Base-by-base conservation (phyloP, 1,139 yeast species). In the Saccharomycopsis phalli region DNA sequence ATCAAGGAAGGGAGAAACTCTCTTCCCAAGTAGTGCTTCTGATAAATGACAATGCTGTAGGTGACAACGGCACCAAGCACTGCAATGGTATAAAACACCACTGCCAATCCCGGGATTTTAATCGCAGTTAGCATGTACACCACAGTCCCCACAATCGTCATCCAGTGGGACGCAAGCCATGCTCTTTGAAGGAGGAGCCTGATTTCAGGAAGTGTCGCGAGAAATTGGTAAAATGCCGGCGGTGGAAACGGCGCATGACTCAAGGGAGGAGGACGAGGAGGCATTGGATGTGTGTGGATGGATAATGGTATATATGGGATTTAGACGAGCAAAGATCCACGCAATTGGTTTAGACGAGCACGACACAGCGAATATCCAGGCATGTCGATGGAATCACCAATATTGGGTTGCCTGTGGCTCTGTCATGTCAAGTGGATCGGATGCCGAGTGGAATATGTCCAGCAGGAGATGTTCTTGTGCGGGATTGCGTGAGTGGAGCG, bases 31-130 rank as follows among this genome's bases (percentile, higher is more conserved):
- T 25, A 42, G 21, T 42, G 36, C 19, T 18, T 25, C 11, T 32
- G 14, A 26, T 38, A 35, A 4, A 42, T 20, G 5, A 38, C 36
- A n/a, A 29, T 17, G n/a, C 42, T 16, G 29, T 44, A 44, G 3
- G 44, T 37, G 18, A 31, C 18, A 10, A 44, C 37, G 10, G 40
- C 40, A 11, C 39, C 47, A 8, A 44, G 11, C n/a, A 22, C 38
- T 8, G 40, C 47, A 17, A 44, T 13, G 8, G 31, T 34, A 21
- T 44, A 44, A 20, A 31, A 26, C 14, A 44, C 16, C 20, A 32
- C 13, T 3, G 44, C 38, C 16, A 40, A 19, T n/a, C 22, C 35
- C 3, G 45, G 45, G 4, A 31, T 19, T 28, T 34, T 38, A 6
- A 41, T 22, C 18, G 44, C 36, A 3, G 43, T 40, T n/a, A 42